Percentiles rank a stretch among this genome's conserved stretches.
These are phyloP conservation scores for Tetradesmus obliquus DNA, from an alignment of 139 green algal genomes.

Conservation along the genomic window DNA sequence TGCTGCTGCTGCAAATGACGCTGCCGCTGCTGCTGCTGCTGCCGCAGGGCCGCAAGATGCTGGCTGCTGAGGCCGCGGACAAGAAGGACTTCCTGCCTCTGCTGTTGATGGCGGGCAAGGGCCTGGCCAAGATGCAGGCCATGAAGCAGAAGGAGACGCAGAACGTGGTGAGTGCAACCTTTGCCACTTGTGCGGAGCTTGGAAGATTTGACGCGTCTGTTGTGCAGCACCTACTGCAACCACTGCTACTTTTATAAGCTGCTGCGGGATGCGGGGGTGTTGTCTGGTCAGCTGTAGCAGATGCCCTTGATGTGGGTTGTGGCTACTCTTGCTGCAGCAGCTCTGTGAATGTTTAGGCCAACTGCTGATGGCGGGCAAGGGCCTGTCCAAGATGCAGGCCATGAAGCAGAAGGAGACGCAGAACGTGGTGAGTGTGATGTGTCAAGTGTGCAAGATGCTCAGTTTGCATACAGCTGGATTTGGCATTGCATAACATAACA, in stretches of 20 bases:
- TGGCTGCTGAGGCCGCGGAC: background rate
- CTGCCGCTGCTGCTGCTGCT: conserved; percentile 7
- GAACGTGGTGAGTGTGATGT: background rate
- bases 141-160: background rate
- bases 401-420: background rate
- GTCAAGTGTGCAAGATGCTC: too few species aligned
- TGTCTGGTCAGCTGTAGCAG: too few species aligned
- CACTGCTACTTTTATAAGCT: too few species aligned
- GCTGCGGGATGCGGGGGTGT: too few species aligned
- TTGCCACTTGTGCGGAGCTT: background rate
- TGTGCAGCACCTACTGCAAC: background rate
- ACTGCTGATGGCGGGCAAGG: background rate
- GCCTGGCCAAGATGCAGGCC: background rate
- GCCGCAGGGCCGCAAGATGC: conserved; percentile 8
- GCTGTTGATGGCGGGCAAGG: background rate
- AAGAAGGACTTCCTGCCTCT: background rate
- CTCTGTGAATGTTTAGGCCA: background rate
- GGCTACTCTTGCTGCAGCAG: too few species aligned
- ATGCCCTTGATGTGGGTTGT: too few species aligned
- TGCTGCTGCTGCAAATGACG: background rate
- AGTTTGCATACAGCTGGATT: background rate
- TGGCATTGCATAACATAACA: background rate
- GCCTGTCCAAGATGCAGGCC: background rate
- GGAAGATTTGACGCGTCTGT: too few species aligned
- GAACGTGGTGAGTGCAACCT: background rate